Evolutionary conservation across 192 early-diverging fungal species (phyloP).

Genomic region (Chytriomyces sp.): DNA sequence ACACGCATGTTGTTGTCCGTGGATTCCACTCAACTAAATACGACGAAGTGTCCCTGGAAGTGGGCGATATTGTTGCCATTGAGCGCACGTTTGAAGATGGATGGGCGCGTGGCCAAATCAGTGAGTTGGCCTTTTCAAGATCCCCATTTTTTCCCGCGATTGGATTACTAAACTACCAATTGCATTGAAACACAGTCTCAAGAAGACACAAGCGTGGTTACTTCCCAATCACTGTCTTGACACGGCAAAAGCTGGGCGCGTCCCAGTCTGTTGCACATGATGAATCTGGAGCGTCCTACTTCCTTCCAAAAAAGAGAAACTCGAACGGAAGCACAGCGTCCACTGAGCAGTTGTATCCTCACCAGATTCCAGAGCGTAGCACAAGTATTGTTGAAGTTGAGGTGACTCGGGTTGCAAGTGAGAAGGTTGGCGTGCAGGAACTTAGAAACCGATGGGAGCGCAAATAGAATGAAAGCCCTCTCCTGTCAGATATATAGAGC

Average conservation of each 20-base stretch:
- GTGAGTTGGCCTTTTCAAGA: constrained; percentile 15
- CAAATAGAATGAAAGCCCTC: background rate
- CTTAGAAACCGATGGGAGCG: constrained; percentile 27
- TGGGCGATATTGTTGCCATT: constrained; percentile 62
- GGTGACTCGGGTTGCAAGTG: background rate
- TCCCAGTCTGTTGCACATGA: constrained; percentile 48
- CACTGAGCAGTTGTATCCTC: constrained; percentile 31
- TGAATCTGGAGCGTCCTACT: constrained; percentile 19
- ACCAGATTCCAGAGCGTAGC: constrained; percentile 29
- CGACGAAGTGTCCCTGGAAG: constrained; percentile 56
- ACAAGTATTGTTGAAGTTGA: constrained; percentile 18
- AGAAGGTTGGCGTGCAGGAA: constrained; percentile 20
- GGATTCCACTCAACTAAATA: constrained; percentile 39
- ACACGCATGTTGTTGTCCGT: constrained; percentile 53
- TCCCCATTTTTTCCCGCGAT: background rate
- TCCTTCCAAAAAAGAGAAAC: constrained; percentile 20
- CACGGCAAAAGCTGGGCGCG: constrained; percentile 54
- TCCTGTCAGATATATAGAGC: background rate
- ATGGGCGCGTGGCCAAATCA: constrained; percentile 58
- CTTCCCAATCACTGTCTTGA: constrained; percentile 57
- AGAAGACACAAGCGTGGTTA: constrained; percentile 54
- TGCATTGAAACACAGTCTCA: constrained; percentile 42
- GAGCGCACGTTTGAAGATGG: constrained; percentile 58
- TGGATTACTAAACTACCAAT: background rate
- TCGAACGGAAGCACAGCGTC: background rate